Percentiles rank a stretch among this genome's conserved stretches.
Conservation (phyloP, 2,329 filamentous ascomycete species). For the Shiraia sp. region DNA sequence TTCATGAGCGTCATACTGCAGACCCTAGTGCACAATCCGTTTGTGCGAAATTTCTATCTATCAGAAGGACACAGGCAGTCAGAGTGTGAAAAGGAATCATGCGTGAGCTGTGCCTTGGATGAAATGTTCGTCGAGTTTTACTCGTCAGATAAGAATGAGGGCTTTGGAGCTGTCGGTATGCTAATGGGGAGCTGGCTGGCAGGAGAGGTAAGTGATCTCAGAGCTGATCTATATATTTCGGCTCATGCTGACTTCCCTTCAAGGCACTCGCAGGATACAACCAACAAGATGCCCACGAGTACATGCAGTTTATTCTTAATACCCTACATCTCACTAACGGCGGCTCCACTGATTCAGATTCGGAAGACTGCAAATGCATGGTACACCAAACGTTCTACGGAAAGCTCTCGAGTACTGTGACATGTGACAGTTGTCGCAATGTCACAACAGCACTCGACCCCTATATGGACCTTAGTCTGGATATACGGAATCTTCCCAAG, state of each 20-base stretch:
- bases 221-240: not conserved
- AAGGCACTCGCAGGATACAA: slow-evolving; percentile 74
- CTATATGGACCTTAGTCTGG: slow-evolving; percentile 87
- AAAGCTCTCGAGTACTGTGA: slow-evolving; percentile 86
- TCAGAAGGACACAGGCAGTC: slow-evolving; percentile 82
- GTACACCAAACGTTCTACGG: slow-evolving; percentile 95
- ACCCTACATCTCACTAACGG: slow-evolving; percentile 81
- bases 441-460: slow-evolving; percentile 83
- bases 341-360: slow-evolving; percentile 49
- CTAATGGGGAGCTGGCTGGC: slow-evolving; percentile 89
- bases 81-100: slow-evolving; percentile 66
- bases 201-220: slow-evolving; percentile 62
- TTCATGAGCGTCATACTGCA: slow-evolving; percentile 97
- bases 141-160: slow-evolving; percentile 78
- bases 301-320: slow-evolving; percentile 93
- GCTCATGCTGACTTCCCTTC: slow-evolving; percentile 3
- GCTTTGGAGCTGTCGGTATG: slow-evolving; percentile 88
- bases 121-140: slow-evolving; percentile 68
- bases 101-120: slow-evolving; percentile 64
- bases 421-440: slow-evolving; percentile 84
- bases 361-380: slow-evolving; percentile 74
- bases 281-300: slow-evolving; percentile 96
- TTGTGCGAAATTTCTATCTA: slow-evolving; percentile 89
- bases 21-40: slow-evolving; percentile 88
- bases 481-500: slow-evolving; percentile 75